Evolutionary conservation across 1,284 basidiomycete genomes (phyloP).

Genomic region (Melampsora larici-populina): DNA sequence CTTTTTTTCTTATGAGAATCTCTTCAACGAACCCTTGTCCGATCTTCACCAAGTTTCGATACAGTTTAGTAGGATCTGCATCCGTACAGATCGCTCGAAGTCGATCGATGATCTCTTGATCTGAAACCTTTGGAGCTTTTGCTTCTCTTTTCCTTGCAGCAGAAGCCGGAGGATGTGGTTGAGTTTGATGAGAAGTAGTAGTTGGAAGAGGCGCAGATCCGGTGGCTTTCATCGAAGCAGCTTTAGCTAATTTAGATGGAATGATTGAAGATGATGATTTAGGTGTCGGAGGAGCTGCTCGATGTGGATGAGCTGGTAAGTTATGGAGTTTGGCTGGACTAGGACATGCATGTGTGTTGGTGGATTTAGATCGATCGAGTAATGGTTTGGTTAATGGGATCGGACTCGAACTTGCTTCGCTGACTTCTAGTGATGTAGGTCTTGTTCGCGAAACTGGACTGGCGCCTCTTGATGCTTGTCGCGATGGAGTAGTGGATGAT

Average conservation of each 20-base stretch:
- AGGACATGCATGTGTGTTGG: slow-evolving; percentile 49
- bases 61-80: slow-evolving; percentile 90
- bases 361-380: slow-evolving; percentile 45
- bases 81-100: slow-evolving; percentile 93
- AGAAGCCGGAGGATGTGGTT: slow-evolving; percentile 45
- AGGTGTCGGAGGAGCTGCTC: slow-evolving; percentile 36
- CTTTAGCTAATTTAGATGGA: slow-evolving; percentile 45
- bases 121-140: slow-evolving; percentile 58
- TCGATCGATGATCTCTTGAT: slow-evolving; percentile 83
- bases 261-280: slow-evolving; percentile 25
- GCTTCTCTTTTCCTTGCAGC: slow-evolving; percentile 50
- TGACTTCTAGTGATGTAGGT: background rate
- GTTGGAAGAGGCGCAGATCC: slow-evolving; percentile 58
- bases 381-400: slow-evolving; percentile 33
- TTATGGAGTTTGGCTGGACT: slow-evolving; percentile 38
- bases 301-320: slow-evolving; percentile 21
- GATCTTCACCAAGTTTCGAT: slow-evolving; percentile 90
- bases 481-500: background rate
- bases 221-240: slow-evolving; percentile 44
- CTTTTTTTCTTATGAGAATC: no score
- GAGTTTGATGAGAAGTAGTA: slow-evolving; percentile 59
- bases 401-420: background rate
- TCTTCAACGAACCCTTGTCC: slow-evolving; percentile 84
- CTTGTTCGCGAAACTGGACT: background rate
- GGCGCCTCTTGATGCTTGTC: background rate